A percentile compares a stretch with the other conserved stretches of the same genome.
Evolutionary conservation across 2,329 filamentous ascomycete genomes (phyloP).

Genomic region (Pseudopyricularia cyperi): DNA sequence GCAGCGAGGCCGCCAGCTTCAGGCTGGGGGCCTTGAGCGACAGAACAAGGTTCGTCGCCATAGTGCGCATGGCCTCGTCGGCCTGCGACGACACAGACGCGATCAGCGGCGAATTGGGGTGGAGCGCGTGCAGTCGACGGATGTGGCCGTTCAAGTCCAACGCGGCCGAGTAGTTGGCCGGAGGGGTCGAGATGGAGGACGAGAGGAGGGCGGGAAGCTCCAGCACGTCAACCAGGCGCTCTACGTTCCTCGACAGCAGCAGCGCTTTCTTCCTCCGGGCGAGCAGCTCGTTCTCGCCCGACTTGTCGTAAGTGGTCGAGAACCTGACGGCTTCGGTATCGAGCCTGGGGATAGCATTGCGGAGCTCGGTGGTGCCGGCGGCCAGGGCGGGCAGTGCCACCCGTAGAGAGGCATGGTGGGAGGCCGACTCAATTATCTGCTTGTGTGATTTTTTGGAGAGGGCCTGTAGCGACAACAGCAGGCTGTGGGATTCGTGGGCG

Average conservation of each 20-base stretch:
- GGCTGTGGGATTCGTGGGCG: slow-evolving; percentile 67
- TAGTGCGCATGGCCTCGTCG: slow-evolving; percentile 75
- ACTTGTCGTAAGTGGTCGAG: slow-evolving; percentile 69
- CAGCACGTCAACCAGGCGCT: slow-evolving; percentile 79
- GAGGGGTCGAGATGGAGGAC: slow-evolving; percentile 54
- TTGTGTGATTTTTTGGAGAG: slow-evolving; percentile 85
- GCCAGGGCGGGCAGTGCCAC: slow-evolving; percentile 60
- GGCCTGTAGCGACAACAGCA: slow-evolving; percentile 70
- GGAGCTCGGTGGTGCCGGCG: slow-evolving; percentile 52
- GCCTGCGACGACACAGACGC: slow-evolving; percentile 62
- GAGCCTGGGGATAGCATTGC: slow-evolving; percentile 60
- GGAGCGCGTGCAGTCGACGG: slow-evolving; percentile 68
- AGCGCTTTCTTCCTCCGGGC: slow-evolving; percentile 66
- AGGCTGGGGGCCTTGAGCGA: slow-evolving; percentile 65
- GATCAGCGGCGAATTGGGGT: slow-evolving; percentile 67
- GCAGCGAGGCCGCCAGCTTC: slow-evolving; percentile 79
- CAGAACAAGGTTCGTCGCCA: slow-evolving; percentile 72
- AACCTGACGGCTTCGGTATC: slow-evolving; percentile 71
- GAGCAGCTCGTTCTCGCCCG: slow-evolving; percentile 54
- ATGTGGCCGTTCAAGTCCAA: slow-evolving; percentile 92
- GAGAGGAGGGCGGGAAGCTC: slow-evolving; percentile 79
- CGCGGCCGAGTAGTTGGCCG: slow-evolving; percentile 73
- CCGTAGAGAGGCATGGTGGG: slow-evolving; percentile 60
- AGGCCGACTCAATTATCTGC: slow-evolving; percentile 67
- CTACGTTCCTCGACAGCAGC: slow-evolving; percentile 72